Conservation (phyloP, 768 basidiomycete genomes). For the Phylloporus rhodoxanthus region DNA sequence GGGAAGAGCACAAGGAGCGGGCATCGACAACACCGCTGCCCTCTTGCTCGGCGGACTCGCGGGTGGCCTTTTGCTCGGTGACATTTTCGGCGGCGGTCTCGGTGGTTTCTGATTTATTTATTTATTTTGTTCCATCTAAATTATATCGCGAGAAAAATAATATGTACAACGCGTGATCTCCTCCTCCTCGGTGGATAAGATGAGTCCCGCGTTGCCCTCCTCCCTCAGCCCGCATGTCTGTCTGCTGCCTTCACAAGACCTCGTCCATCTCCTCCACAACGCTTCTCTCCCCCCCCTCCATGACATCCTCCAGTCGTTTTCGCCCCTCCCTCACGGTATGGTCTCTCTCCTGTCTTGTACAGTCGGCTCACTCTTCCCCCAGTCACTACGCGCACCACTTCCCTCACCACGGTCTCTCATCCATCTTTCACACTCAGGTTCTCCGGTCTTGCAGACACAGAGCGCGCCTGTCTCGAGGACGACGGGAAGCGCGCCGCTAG, state of each 20-base stretch:
- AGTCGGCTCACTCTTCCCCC: slow-evolving; percentile 6
- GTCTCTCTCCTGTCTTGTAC: neutral
- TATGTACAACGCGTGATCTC: neutral
- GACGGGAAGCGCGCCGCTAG: slow-evolving; percentile 74
- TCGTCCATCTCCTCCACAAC: slow-evolving; percentile 50
- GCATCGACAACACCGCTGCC: slow-evolving; percentile 7
- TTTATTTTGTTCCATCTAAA: slow-evolving; percentile 5
- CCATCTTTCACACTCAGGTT: slow-evolving; percentile 70
- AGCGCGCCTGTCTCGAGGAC: slow-evolving; percentile 69
- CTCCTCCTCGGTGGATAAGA: slow-evolving; percentile 18
- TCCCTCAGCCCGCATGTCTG: slow-evolving; percentile 83
- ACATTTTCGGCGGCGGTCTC: slow-evolving; percentile 37
- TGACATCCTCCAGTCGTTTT: slow-evolving; percentile 77
- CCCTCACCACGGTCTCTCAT: slow-evolving; percentile 66
- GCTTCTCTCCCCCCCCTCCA: slow-evolving; percentile 64
- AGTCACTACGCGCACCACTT: slow-evolving; percentile 79
- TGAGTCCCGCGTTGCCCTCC: slow-evolving; percentile 54
- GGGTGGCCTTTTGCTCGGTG: slow-evolving; percentile 47
- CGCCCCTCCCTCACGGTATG: slow-evolving; percentile 73
- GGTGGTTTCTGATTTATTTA: slow-evolving; percentile 33
- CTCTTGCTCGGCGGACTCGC: slow-evolving; percentile 40
- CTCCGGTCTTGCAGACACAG: slow-evolving; percentile 68
- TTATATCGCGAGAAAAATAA: slow-evolving; percentile 5
- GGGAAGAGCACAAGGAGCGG: neutral
- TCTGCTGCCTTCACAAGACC: slow-evolving; percentile 64